Evolutionary conservation across 129 eudicot genomes (phyloP).

Genomic region (Lactuca sativa): DNA sequence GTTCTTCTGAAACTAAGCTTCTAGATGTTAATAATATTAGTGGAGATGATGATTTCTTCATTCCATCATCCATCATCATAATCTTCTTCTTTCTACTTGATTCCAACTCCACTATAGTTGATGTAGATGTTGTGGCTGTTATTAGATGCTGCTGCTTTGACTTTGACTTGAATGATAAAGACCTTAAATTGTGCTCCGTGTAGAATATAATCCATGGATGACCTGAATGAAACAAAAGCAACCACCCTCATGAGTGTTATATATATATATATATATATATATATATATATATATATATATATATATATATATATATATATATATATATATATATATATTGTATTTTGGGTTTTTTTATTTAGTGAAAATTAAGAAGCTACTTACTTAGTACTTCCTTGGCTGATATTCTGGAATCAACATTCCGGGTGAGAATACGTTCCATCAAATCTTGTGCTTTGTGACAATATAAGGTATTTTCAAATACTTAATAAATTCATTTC

Average conservation of each 20-base stretch:
- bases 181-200: slow-evolving; percentile 62
- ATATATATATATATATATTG: too few relatives aligned
- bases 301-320: too few relatives aligned
- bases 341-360: too few relatives aligned
- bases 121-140: slow-evolving; percentile 24
- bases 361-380: slow-evolving; percentile 20
- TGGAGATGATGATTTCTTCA: too few relatives aligned
- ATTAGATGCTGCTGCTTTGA: slow-evolving; percentile 36
- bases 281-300: too few relatives aligned
- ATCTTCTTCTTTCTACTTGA: too few relatives aligned
- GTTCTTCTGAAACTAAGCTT: too few relatives aligned
- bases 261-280: too few relatives aligned
- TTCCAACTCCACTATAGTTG: slow-evolving; percentile 43
- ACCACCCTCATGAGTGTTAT: neutral
- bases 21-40: too few relatives aligned
- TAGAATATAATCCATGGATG: slow-evolving; percentile 94
- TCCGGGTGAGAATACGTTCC: slow-evolving; percentile 76
- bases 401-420: slow-evolving; percentile 60
- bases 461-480: slow-evolving; percentile 48
- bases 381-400: slow-evolving; percentile 89
- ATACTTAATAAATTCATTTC: neutral
- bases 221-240: slow-evolving; percentile 34
- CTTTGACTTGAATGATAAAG: slow-evolving; percentile 60
- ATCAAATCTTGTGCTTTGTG: slow-evolving; percentile 75
- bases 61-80: too few relatives aligned